These are phyloP conservation scores for Sclerotinia minor DNA, from an alignment of 2,329 filamentous ascomycete genomes.

Conservation along the genomic window DNA sequence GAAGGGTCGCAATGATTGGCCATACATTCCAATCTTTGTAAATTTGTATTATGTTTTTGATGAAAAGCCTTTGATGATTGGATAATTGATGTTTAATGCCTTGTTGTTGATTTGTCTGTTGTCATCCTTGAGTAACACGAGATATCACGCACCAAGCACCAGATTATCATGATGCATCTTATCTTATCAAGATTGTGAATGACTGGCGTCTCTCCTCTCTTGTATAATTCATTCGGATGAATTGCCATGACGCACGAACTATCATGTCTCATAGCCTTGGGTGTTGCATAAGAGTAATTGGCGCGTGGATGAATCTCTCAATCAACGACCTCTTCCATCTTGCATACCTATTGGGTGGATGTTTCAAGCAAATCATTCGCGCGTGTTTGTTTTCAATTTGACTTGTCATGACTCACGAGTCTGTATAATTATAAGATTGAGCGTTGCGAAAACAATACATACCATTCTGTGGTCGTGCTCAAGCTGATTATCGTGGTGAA, in stretches of 20 bases:
- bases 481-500: not conserved
- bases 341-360: not conserved
- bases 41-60: not conserved
- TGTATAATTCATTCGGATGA: not conserved
- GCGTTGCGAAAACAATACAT: not conserved
- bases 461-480: not conserved
- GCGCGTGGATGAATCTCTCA: not conserved
- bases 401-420: not conserved
- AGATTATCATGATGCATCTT: not conserved
- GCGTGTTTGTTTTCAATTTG: not conserved
- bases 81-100: not conserved
- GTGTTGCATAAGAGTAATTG: not conserved
- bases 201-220: not conserved
- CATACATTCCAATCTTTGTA: constrained; percentile 26
- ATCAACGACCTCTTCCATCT: not conserved
- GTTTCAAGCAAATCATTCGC: not conserved
- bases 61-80: not conserved
- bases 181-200: not conserved
- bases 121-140: not conserved
- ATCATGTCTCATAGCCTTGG: not conserved
- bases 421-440: not conserved
- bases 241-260: not conserved
- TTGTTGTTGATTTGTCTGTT: not conserved
- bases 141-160: not conserved
- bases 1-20: constrained; percentile 30